Conservation (phyloP, 2,329 filamentous ascomycete species). For the Monilinia fructigena region DNA sequence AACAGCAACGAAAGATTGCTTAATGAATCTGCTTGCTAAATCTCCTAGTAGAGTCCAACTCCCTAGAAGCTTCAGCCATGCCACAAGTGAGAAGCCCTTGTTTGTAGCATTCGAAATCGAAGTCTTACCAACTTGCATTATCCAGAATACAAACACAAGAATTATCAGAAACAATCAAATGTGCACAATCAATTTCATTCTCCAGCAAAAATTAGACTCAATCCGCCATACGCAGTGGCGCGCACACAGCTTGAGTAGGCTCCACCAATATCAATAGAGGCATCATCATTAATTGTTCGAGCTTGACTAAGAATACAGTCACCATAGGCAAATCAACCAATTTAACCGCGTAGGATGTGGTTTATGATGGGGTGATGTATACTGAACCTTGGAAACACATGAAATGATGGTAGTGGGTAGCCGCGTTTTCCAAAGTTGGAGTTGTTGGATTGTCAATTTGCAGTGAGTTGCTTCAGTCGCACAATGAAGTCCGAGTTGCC, state of each 20-base stretch:
- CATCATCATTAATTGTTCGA: conserved; percentile 39
- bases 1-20: background rate
- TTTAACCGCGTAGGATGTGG: background rate
- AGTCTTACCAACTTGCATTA: background rate
- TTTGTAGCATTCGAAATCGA: background rate
- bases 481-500: background rate
- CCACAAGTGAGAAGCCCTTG: background rate
- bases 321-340: background rate
- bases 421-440: conserved; percentile 24
- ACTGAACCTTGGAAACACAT: conserved; percentile 19
- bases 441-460: conserved; percentile 4
- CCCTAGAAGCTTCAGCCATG: background rate
- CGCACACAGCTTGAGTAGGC: conserved; percentile 39
- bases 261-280: conserved; percentile 51
- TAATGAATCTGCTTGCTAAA: background rate
- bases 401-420: conserved; percentile 25
- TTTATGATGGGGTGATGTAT: conserved; percentile 17
- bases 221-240: background rate
- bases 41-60: background rate
- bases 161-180: background rate
- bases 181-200: background rate
- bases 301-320: background rate
- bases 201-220: background rate
- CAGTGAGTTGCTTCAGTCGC: conserved; percentile 20
- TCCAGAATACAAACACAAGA: background rate